Evolutionary conservation across 805 yeast species (phyloP).

Genomic region (Starmerella ratchasimensis): DNA sequence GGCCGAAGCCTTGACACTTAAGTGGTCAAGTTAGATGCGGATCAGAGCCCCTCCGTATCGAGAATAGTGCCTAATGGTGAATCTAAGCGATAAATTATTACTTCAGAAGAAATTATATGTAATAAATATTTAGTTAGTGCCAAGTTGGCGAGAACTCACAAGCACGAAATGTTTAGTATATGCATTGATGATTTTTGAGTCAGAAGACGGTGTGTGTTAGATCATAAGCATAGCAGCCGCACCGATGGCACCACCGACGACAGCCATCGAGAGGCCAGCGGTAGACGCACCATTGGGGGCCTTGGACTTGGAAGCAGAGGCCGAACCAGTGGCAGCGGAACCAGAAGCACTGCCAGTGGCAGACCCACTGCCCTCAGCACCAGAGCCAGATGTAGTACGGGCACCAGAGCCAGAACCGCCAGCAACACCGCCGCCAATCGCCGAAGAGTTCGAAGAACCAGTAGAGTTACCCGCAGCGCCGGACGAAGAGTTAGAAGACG

Average conservation of each 20-base stretch:
- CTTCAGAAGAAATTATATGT: no score
- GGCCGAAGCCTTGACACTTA: no score
- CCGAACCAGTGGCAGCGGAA: background rate
- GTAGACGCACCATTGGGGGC: no score
- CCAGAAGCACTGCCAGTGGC: constrained; percentile 5
- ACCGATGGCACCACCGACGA: constrained; percentile 14
- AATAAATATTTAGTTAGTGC: no score
- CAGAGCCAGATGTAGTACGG: background rate
- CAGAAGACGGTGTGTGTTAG: no score
- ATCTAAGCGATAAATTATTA: no score
- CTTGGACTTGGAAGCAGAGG: constrained; percentile 3
- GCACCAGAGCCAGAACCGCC: background rate
- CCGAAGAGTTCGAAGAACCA: background rate
- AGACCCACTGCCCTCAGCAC: constrained; percentile 1
- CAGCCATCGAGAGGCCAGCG: constrained; percentile 9
- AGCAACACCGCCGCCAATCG: constrained; percentile 1
- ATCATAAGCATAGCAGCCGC: constrained; percentile 13
- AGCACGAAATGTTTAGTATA: background rate
- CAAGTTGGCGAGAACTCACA: no score
- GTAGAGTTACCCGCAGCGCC: background rate
- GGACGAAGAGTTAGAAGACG: constrained; percentile 1
- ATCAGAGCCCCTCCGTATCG: no score
- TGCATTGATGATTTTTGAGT: no score
- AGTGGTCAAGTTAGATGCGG: no score
- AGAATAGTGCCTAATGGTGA: no score